A percentile compares a stretch with the other conserved stretches of the same genome.
Conservation (phyloP, 2,329 filamentous ascomycete genomes). For the Hypoxylon sp. region DNA sequence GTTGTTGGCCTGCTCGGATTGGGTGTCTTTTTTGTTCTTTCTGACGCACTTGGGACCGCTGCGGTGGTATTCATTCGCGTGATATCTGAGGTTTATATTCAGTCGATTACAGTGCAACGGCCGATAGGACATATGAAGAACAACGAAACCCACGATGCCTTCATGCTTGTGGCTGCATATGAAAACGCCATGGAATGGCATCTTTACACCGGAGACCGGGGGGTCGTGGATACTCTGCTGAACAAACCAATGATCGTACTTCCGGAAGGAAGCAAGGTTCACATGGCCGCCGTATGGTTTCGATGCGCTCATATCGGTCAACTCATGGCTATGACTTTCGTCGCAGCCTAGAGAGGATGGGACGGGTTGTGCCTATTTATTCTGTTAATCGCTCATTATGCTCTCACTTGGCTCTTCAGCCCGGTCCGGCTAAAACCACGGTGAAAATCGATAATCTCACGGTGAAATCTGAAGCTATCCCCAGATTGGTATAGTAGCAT, state of each 20-base stretch:
- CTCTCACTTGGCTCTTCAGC: no score
- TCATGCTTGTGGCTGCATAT: conserved; percentile 42
- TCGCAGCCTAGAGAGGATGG: conserved; percentile 40
- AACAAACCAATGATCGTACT: conserved; percentile 45
- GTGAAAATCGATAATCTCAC: no score
- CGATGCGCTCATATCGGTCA: conserved; percentile 37
- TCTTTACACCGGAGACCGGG: conserved; percentile 42
- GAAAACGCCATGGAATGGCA: conserved; percentile 43
- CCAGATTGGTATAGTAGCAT: no score
- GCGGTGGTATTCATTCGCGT: not conserved
- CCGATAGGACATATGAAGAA: conserved; percentile 38
- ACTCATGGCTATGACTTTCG: conserved; percentile 41
- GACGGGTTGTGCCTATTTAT: conserved; percentile 36
- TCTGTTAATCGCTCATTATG: no score
- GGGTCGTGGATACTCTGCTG: conserved; percentile 39
- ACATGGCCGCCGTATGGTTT: not conserved
- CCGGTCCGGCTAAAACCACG: no score
- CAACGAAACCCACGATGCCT: conserved; percentile 42
- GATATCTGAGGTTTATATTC: not conserved
- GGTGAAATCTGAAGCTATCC: no score
- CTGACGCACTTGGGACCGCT: no score
- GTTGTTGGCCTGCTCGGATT: not conserved
- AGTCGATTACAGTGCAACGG: conserved; percentile 15
- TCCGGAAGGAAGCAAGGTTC: conserved; percentile 4
- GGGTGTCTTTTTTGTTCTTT: not conserved